Percentiles rank a stretch among this genome's conserved stretches.
Evolutionary conservation across 768 basidiomycete species (phyloP).

Genomic region (Rhizopogon roseolus): DNA sequence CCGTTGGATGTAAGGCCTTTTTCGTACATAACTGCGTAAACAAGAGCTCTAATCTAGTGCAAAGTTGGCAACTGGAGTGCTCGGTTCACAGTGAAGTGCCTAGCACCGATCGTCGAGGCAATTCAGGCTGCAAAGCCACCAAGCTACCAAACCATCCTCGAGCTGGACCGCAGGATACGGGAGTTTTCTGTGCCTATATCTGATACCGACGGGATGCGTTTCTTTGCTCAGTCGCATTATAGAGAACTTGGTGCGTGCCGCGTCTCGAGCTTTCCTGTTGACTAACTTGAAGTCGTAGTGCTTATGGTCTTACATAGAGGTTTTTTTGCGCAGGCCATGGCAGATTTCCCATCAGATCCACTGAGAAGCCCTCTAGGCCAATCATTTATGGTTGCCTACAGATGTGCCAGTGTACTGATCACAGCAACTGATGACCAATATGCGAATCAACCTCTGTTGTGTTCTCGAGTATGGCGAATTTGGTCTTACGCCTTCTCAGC

Average conservation of each 20-base stretch:
- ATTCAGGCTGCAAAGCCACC: constrained; percentile 39
- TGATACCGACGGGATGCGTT: constrained; percentile 34
- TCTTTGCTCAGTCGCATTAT: constrained; percentile 39
- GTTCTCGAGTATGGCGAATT: constrained; percentile 51
- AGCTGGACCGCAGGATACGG: constrained; percentile 46
- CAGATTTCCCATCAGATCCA: constrained; percentile 43
- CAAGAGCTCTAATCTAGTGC: constrained; percentile 1
- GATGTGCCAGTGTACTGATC: constrained; percentile 44
- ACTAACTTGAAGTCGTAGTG: constrained; percentile 28
- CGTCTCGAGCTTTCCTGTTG: not conserved
- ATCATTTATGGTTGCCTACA: constrained; percentile 50
- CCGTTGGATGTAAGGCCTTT: constrained; percentile 38
- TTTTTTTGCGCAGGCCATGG: constrained; percentile 53
- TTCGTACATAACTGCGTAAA: not conserved
- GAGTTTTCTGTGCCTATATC: constrained; percentile 25
- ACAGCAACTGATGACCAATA: constrained; percentile 37
- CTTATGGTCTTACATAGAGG: constrained; percentile 52
- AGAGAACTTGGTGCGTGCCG: constrained; percentile 36
- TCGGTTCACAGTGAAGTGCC: constrained; percentile 33
- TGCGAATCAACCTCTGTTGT: constrained; percentile 37
- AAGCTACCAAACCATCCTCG: constrained; percentile 41
- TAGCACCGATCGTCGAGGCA: constrained; percentile 37
- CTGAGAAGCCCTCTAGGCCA: constrained; percentile 42
- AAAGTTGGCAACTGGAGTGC: constrained; percentile 48
- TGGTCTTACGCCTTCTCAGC: constrained; percentile 57